Evolutionary conservation across 2,329 filamentous ascomycete species (phyloP).

Genomic region (Tolypocladium ophioglossoides): DNA sequence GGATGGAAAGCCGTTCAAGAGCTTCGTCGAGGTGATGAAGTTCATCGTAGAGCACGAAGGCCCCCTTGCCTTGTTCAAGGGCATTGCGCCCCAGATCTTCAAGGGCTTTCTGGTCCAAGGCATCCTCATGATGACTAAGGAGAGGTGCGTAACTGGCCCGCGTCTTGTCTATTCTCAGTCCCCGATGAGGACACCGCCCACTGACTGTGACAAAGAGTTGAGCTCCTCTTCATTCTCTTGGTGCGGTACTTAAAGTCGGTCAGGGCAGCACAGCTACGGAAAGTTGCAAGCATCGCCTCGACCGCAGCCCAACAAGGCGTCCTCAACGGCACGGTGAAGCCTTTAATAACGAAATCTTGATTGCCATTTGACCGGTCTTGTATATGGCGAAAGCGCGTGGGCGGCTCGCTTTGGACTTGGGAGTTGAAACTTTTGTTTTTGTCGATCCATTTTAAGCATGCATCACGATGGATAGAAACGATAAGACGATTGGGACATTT

Average conservation of each 20-base stretch:
- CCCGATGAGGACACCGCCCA: not conserved
- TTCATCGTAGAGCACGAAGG: conserved; percentile 92
- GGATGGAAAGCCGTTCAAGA: conserved; percentile 84
- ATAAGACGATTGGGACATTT: not conserved
- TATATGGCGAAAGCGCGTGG: not conserved
- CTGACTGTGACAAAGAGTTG: conserved; percentile 47
- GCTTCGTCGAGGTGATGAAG: conserved; percentile 86
- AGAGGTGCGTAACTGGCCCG: conserved; percentile 49
- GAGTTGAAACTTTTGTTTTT: not conserved
- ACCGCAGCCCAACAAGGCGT: conserved; percentile 18
- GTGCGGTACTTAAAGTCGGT: conserved; percentile 71
- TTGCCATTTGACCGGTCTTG: not conserved
- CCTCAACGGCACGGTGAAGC: conserved; percentile 32
- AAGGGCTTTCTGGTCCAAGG: conserved; percentile 93
- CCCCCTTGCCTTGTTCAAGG: conserved; percentile 79
- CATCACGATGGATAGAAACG: not conserved
- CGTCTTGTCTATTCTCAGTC: not conserved
- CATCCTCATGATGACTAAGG: conserved; percentile 98
- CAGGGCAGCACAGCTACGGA: conserved; percentile 58
- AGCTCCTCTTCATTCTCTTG: conserved; percentile 76
- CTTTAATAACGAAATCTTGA: conserved; percentile 15
- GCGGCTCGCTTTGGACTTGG: not conserved
- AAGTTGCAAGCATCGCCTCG: conserved; percentile 52
- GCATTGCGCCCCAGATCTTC: conserved; percentile 84
- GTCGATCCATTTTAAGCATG: not conserved